A percentile compares a stretch with the other conserved stretches of the same genome.
Evolutionary conservation across 1,284 basidiomycete species (phyloP).

Genomic region (Peniophora sp.): DNA sequence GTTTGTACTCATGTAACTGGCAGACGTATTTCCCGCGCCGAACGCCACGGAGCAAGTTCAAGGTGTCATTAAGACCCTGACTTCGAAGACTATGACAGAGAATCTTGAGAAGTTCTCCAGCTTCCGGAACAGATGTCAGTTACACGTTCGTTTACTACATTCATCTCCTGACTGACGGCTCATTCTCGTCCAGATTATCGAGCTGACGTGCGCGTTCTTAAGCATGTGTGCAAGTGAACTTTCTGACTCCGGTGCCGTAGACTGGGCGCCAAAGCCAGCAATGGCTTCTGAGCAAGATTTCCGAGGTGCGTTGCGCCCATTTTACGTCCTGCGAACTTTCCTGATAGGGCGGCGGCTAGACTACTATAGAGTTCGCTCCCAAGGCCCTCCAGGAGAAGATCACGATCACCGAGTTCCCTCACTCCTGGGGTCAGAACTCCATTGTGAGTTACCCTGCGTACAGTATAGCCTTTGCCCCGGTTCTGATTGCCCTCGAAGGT

Average conservation of each 20-base stretch:
- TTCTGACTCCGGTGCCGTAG: constrained; percentile 25
- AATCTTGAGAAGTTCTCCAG: constrained; percentile 70
- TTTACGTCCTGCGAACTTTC: constrained; percentile 4
- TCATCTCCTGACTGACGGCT: constrained; percentile 10
- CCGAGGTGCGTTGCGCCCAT: constrained; percentile 39
- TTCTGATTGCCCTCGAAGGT: constrained; percentile 37
- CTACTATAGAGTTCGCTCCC: constrained; percentile 55
- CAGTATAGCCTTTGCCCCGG: constrained; percentile 4
- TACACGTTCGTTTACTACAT: constrained; percentile 32
- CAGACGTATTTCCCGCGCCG: constrained; percentile 49
- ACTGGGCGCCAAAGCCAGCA: constrained; percentile 76
- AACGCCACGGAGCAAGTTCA: constrained; percentile 52
- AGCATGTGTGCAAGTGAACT: constrained; percentile 9
- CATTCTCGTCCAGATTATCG: constrained; percentile 53
- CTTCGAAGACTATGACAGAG: constrained; percentile 56
- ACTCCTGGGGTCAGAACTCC: constrained; percentile 89
- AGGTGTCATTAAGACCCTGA: constrained; percentile 57
- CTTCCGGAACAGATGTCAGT: constrained; percentile 64
- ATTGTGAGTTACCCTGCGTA: constrained; percentile 46
- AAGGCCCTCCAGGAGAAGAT: constrained; percentile 49
- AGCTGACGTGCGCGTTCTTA: constrained; percentile 46
- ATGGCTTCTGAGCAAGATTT: constrained; percentile 75
- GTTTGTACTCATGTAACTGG: constrained; percentile 3
- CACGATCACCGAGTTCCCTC: constrained; percentile 72
- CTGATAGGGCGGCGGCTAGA: constrained; percentile 32